These are phyloP conservation scores for Leccinum angustisporum DNA, from an alignment of 1,284 basidiomycete genomes.

Conservation along the genomic window DNA sequence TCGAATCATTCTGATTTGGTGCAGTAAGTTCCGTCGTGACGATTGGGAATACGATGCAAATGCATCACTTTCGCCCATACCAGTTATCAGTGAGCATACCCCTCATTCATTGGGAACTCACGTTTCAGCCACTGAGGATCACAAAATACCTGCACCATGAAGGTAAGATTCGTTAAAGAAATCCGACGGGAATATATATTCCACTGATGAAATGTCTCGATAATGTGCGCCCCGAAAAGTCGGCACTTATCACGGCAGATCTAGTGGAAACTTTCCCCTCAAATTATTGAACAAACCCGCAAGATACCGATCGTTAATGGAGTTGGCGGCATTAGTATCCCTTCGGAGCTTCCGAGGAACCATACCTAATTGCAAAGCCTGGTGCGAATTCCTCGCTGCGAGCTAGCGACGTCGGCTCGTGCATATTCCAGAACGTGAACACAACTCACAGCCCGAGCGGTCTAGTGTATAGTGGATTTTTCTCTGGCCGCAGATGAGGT, in stretches of 20 bases:
- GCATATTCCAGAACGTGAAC: too few relatives aligned
- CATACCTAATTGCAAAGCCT: too few relatives aligned
- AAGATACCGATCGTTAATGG: constrained; percentile 23
- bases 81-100: too few relatives aligned
- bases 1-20: too few relatives aligned
- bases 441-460: too few relatives aligned
- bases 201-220: constrained; percentile 43
- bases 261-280: constrained; percentile 32
- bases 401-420: too few relatives aligned
- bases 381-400: too few relatives aligned
- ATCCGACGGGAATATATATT: constrained; percentile 30
- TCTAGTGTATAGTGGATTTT: too few relatives aligned
- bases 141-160: constrained; percentile 38
- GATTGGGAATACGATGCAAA: constrained; percentile 41
- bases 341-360: too few relatives aligned
- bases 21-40: constrained; percentile 31
- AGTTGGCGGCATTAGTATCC: constrained; percentile 1
- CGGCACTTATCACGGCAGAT: constrained; percentile 35
- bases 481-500: too few relatives aligned
- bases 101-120: constrained; percentile 14
- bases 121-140: constrained; percentile 36
- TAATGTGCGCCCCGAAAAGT: constrained; percentile 35
- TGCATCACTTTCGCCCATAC: constrained; percentile 23
- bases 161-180: constrained; percentile 33
- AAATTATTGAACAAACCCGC: constrained; percentile 30